phyloP scores from a whole-genome alignment of 2,329 filamentous ascomycete species.

The Alternaria solani region DNA sequence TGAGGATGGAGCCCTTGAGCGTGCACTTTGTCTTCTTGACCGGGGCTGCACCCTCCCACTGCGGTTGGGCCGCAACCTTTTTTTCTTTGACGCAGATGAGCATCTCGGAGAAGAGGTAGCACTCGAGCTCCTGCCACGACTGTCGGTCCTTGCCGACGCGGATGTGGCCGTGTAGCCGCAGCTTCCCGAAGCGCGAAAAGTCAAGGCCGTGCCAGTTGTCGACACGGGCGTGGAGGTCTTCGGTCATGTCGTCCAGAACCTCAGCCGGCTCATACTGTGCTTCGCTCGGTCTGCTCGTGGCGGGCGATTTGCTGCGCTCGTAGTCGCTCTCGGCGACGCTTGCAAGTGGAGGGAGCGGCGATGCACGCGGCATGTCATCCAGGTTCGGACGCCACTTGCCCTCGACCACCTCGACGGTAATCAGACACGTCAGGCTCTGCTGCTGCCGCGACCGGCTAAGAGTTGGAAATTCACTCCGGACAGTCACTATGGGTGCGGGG shows the following conservation, averaged over 20 bases:
- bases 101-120: conserved; percentile 98
- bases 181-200: conserved; percentile 90
- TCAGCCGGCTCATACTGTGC: conserved; percentile 77
- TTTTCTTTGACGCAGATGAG: conserved; percentile 99
- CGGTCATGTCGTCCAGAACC: conserved; percentile 82
- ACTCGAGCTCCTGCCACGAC: conserved; percentile 97
- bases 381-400: conserved; percentile 88
- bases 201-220: conserved; percentile 99
- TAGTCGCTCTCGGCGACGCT: conserved; percentile 55
- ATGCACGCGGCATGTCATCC: conserved; percentile 72
- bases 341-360: conserved; percentile 59
- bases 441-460: conserved; percentile 91
- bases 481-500: conserved; percentile 87
- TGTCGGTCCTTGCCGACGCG: conserved; percentile 95
- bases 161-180: conserved; percentile 87
- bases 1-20: conserved; percentile 95
- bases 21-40: conserved; percentile 79
- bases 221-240: conserved; percentile 83
- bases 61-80: conserved; percentile 68
- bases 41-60: conserved; percentile 69
- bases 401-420: conserved; percentile 93
- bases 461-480: conserved; percentile 96
- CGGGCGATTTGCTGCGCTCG: conserved; percentile 66
- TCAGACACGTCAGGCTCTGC: conserved; percentile 90
- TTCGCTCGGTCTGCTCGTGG: conserved; percentile 55